A percentile compares a stretch with the other conserved stretches of the same genome.
Conservation (phyloP, 352 stramenopile genomes). For the Globisporangium spiculum region DNA sequence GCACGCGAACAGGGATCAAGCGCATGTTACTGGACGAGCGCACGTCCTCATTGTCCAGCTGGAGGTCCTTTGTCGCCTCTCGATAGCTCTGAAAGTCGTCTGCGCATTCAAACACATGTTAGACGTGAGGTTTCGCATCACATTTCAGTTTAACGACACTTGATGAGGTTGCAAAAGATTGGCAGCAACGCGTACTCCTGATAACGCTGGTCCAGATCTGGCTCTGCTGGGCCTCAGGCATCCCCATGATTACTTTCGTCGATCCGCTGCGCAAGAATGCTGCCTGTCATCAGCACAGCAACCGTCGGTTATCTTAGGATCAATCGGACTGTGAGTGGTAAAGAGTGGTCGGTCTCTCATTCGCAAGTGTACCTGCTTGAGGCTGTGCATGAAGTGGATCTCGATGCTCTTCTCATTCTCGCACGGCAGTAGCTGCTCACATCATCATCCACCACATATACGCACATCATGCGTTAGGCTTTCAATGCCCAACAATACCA, state of each 20-base stretch:
- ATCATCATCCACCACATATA: neutral
- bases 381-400: constrained; percentile 83
- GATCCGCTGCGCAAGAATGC: constrained; percentile 70
- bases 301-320: neutral
- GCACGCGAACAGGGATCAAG: constrained; percentile 60
- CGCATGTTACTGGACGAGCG: constrained; percentile 32
- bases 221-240: constrained; percentile 76
- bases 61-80: constrained; percentile 42
- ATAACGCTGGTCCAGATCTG: constrained; percentile 79
- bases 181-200: constrained; percentile 39
- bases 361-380: constrained; percentile 51
- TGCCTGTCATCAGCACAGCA: constrained; percentile 19
- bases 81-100: constrained; percentile 56
- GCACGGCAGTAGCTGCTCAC: constrained; percentile 50
- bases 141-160: neutral
- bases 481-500: neutral
- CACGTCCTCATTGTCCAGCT: constrained; percentile 38
- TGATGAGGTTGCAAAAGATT: neutral
- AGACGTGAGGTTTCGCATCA: neutral
- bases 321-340: neutral
- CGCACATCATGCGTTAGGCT: neutral
- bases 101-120: constrained; percentile 8
- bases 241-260: constrained; percentile 77
- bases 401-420: constrained; percentile 77
- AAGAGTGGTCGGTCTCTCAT: neutral